Evolutionary conservation across 768 basidiomycete genomes (phyloP).

Genomic region (Hericium erinaceus): DNA sequence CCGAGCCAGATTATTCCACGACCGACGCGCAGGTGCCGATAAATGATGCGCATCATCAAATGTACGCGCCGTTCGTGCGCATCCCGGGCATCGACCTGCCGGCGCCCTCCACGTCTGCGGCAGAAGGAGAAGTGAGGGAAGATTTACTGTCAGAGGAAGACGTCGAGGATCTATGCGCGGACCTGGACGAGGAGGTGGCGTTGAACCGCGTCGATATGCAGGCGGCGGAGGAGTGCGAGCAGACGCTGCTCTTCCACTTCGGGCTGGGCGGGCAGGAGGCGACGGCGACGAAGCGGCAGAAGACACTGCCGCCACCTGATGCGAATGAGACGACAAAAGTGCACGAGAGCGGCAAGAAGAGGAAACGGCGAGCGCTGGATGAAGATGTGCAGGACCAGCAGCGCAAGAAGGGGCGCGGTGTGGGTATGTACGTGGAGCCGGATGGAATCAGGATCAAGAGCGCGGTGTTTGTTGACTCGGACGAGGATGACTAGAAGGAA

Average conservation of each 20-base stretch:
- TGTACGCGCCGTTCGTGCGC: constrained; percentile 28
- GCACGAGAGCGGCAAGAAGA: background rate
- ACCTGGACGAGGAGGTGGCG: constrained; percentile 34
- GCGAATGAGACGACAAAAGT: background rate
- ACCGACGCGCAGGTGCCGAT: background rate
- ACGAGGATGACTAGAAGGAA: background rate
- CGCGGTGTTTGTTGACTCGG: constrained; percentile 8
- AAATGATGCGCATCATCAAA: constrained; percentile 20
- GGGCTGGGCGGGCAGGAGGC: background rate
- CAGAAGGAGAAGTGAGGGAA: background rate
- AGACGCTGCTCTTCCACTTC: constrained; percentile 28
- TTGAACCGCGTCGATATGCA: constrained; percentile 30
- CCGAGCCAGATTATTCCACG: too few relatives aligned
- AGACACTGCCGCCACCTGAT: background rate
- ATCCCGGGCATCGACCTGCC: constrained; percentile 18
- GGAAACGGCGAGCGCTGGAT: background rate
- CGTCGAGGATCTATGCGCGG: constrained; percentile 26
- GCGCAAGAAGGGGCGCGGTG: background rate
- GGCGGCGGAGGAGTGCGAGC: constrained; percentile 28
- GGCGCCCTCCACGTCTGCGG: background rate
- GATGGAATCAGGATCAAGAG: constrained; percentile 10
- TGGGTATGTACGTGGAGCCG: background rate
- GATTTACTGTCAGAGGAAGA: constrained; percentile 25
- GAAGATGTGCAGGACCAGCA: background rate
- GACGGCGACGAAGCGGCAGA: background rate